Percentiles rank a stretch among this genome's conserved stretches.
phyloP scores from a whole-genome alignment of 2,329 filamentous ascomycete genomes.

The Akanthomyces dipterigenus region DNA sequence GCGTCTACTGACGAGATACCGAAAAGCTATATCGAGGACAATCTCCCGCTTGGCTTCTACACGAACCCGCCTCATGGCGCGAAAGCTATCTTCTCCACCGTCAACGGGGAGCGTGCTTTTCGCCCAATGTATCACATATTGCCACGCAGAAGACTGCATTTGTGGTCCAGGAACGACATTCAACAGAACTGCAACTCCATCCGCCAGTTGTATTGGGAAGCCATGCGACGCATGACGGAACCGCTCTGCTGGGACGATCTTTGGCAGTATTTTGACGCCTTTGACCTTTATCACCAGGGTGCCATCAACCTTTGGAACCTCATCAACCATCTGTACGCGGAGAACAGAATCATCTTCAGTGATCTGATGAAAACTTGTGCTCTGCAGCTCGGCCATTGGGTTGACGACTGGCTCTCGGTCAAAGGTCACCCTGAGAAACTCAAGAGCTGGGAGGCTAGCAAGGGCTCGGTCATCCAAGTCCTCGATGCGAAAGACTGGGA shows the following conservation, averaged over 20 bases:
- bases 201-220: slow-evolving; percentile 28
- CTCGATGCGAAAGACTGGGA: slow-evolving; percentile 22
- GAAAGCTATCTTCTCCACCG: slow-evolving; percentile 35
- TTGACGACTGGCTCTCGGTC: slow-evolving; percentile 28
- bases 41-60: slow-evolving; percentile 32
- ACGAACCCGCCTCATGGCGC: slow-evolving; percentile 24
- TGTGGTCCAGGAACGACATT: slow-evolving; percentile 35
- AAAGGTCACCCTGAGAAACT: slow-evolving; percentile 26
- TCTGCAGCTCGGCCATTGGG: slow-evolving; percentile 28
- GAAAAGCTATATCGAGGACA: slow-evolving; percentile 28
- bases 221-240: slow-evolving; percentile 27
- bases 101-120: slow-evolving; percentile 22
- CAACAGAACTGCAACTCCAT: slow-evolving; percentile 32
- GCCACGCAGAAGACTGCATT: slow-evolving; percentile 22
- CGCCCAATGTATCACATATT: slow-evolving; percentile 23
- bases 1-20: slow-evolving; percentile 19
- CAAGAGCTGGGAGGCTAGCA: slow-evolving; percentile 21
- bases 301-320: slow-evolving; percentile 43
- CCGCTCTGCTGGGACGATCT: slow-evolving; percentile 33
- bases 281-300: slow-evolving; percentile 41
- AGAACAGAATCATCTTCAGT: slow-evolving; percentile 30
- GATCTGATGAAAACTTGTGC: slow-evolving; percentile 21
- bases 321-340: slow-evolving; percentile 32
- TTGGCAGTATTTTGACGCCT: slow-evolving; percentile 41
- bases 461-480: slow-evolving; percentile 22